Percentiles rank a stretch among this genome's conserved stretches.
These are phyloP conservation scores for Rehmannia glutinosa DNA, from an alignment of 257 asterid species.

Conservation along the genomic window DNA sequence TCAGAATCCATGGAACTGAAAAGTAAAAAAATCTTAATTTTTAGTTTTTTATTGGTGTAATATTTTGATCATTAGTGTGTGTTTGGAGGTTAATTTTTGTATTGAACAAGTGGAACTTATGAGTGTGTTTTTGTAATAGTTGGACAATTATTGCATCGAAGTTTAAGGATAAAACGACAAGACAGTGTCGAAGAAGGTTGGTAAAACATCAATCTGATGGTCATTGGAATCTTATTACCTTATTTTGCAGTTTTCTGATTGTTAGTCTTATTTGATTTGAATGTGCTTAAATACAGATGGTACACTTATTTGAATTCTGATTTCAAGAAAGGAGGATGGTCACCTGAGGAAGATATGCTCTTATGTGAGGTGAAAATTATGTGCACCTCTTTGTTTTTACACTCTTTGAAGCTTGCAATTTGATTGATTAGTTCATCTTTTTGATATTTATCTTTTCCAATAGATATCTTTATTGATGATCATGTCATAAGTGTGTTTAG, in stretches of 20 bases:
- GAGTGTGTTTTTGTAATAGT: conserved; percentile 41
- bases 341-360: conserved; percentile 97
- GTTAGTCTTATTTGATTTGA: conserved; percentile 3
- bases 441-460: conserved; percentile 6
- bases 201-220: conserved; percentile 21
- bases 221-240: conserved; percentile 3
- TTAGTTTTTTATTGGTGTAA: conserved; percentile 16
- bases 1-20: conserved; percentile 84
- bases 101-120: conserved; percentile 14
- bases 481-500: conserved; percentile 5
- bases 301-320: conserved; percentile 96
- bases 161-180: conserved; percentile 90
- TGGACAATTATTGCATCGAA: conserved; percentile 93
- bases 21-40: conserved; percentile 45
- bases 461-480: conserved; percentile 1
- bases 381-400: conserved; percentile 3
- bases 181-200: conserved; percentile 99
- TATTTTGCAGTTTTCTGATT: conserved; percentile 1
- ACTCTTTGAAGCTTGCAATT: background rate
- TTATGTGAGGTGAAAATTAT: conserved; percentile 69
- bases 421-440: too few relatives aligned
- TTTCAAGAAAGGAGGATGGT: conserved; percentile 99
- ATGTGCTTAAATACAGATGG: conserved; percentile 59
- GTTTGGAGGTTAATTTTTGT: conserved; percentile 13
- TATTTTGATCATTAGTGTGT: conserved; percentile 19